Percentiles rank a stretch among this genome's conserved stretches.
Evolutionary conservation across 257 asterid species (phyloP).

Genomic region (Solanum ossicruentum): DNA sequence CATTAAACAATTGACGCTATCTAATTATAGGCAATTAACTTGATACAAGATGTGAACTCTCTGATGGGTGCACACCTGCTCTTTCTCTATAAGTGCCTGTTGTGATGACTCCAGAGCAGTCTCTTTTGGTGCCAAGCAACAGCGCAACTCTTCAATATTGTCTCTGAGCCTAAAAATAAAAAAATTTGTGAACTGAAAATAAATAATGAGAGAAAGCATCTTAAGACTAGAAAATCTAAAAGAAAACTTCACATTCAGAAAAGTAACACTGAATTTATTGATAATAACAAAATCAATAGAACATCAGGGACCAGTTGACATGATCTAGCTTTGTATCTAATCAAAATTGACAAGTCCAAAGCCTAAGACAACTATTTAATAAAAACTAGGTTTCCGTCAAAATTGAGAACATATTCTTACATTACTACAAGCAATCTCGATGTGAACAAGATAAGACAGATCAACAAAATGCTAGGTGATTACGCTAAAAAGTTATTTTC

Average conservation of each 20-base stretch:
- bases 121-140: conserved; percentile 75
- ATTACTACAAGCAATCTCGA: not conserved
- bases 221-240: not conserved
- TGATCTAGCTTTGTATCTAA: not conserved
- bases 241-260: not conserved
- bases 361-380: not conserved
- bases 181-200: conserved; percentile 5
- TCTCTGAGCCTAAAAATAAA: conserved; percentile 65
- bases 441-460: not conserved
- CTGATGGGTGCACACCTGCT: conserved; percentile 46
- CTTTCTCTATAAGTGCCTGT: conserved; percentile 72
- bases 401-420: not conserved
- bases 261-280: not conserved
- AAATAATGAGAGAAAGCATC: not conserved
- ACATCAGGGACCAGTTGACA: not conserved
- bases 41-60: not conserved
- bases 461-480: not conserved
- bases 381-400: not conserved
- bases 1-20: not conserved
- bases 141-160: conserved; percentile 73
- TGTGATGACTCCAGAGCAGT: conserved; percentile 74
- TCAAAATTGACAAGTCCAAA: not conserved
- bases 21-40: not conserved
- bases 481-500: not conserved
- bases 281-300: not conserved